These are phyloP conservation scores for Ceratocystis cubensis DNA, from an alignment of 2,329 filamentous ascomycete species.

Conservation along the genomic window DNA sequence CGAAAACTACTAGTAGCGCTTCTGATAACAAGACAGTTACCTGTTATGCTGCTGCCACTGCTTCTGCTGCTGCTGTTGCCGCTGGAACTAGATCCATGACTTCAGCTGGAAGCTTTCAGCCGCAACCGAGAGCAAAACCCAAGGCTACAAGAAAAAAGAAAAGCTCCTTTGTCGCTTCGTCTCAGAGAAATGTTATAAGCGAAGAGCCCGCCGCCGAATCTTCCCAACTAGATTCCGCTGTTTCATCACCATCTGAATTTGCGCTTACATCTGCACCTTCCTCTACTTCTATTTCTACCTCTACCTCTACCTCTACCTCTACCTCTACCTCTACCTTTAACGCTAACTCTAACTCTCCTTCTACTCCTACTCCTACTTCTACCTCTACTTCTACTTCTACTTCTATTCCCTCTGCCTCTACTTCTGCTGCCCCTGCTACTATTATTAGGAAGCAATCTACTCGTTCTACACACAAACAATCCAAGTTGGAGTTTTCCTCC, in stretches of 20 bases:
- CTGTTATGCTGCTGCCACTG: not conserved
- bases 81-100: slow-evolving; percentile 3
- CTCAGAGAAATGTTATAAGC: slow-evolving; percentile 18
- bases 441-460: not conserved
- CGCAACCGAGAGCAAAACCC: slow-evolving; percentile 3
- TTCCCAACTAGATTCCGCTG: slow-evolving; percentile 8
- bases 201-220: slow-evolving; percentile 14
- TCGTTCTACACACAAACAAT: slow-evolving; percentile 12
- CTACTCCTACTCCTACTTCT: not conserved
- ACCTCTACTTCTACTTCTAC: not conserved
- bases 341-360: not conserved
- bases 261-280: not conserved
- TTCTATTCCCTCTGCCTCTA: not conserved
- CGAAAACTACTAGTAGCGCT: not conserved
- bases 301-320: not conserved
- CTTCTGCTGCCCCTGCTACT: not conserved
- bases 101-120: slow-evolving; percentile 1
- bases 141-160: not conserved
- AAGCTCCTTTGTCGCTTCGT: slow-evolving; percentile 3
- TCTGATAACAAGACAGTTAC: not conserved
- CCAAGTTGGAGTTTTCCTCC: slow-evolving; percentile 16
- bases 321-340: not conserved
- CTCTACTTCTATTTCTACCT: not conserved
- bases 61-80: not conserved
- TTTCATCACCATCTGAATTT: slow-evolving; percentile 11